Conservation (phyloP, 129 eudicot genomes). For the Kitagawia praeruptora region DNA sequence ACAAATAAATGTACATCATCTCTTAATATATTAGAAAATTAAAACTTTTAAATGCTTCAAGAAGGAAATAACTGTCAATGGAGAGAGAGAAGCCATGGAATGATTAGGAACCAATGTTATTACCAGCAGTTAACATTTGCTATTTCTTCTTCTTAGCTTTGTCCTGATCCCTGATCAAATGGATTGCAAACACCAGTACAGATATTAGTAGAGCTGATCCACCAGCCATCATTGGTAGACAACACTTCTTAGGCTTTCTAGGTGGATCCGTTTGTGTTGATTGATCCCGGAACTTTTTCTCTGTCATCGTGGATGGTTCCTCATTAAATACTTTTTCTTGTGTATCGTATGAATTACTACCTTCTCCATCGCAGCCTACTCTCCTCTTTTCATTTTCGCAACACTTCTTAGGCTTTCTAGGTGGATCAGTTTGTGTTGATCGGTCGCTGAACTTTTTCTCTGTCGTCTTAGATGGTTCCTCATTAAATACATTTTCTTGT, state of each 20-base stretch:
- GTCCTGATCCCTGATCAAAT: constrained; percentile 34
- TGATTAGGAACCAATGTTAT: not conserved
- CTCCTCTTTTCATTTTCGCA: constrained; percentile 1
- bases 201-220: constrained; percentile 61
- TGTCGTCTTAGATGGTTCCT: constrained; percentile 12
- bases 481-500: not conserved
- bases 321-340: not conserved
- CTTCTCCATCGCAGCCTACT: too few relatives aligned
- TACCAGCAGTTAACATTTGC: not conserved
- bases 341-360: too few relatives aligned
- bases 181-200: constrained; percentile 39
- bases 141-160: constrained; percentile 23
- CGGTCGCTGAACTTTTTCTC: constrained; percentile 18
- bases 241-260: constrained; percentile 23
- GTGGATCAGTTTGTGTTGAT: constrained; percentile 14
- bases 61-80: not conserved
- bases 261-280: constrained; percentile 12
- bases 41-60: not conserved
- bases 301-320: constrained; percentile 13
- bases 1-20: not conserved
- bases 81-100: not conserved
- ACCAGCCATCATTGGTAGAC: constrained; percentile 54
- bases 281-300: constrained; percentile 17
- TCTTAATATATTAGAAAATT: not conserved
- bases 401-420: constrained; percentile 20